Conservation (phyloP, 805 yeast species). For the Lachancea thermotolerans region DNA sequence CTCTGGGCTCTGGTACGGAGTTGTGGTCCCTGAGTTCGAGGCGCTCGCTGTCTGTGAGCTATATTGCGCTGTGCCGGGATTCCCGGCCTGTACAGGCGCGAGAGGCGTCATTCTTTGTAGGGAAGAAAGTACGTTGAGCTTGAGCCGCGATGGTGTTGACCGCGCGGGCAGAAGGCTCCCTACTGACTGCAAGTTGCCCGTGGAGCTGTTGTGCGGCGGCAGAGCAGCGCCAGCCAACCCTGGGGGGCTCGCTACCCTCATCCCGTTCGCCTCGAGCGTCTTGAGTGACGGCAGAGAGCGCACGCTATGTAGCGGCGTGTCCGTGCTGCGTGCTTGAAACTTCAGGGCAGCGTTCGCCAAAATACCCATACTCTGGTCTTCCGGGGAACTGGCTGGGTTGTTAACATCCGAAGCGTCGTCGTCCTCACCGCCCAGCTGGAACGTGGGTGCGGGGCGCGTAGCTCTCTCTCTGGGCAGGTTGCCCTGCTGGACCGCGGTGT, state of each 20-base stretch:
- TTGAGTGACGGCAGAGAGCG: slow-evolving; percentile 8
- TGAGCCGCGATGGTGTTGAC: slow-evolving; percentile 9
- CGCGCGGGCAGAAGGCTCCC: background rate
- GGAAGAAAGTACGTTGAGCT: slow-evolving; percentile 39
- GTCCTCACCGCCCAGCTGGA: slow-evolving; percentile 7
- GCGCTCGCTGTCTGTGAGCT: background rate
- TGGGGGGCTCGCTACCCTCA: background rate
- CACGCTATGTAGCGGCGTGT: slow-evolving; percentile 1
- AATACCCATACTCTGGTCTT: slow-evolving; percentile 7
- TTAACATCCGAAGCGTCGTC: slow-evolving; percentile 4
- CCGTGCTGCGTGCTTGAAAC: background rate
- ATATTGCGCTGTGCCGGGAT: background rate
- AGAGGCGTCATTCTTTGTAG: slow-evolving; percentile 61
- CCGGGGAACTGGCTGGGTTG: slow-evolving; percentile 3
- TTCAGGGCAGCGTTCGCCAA: slow-evolving; percentile 9
- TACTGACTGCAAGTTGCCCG: background rate
- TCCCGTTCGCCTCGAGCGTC: background rate
- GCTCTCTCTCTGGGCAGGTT: slow-evolving; percentile 4
- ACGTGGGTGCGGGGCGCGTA: slow-evolving; percentile 6
- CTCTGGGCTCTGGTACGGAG: slow-evolving; percentile 9
- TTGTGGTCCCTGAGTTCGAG: slow-evolving; percentile 2
- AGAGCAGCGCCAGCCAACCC: background rate
- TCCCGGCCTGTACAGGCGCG: slow-evolving; percentile 3
- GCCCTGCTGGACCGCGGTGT: background rate
- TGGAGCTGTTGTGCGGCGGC: background rate